Evolutionary conservation across 345 rosid species (phyloP).

Genomic region (Hibiscus syriacus): DNA sequence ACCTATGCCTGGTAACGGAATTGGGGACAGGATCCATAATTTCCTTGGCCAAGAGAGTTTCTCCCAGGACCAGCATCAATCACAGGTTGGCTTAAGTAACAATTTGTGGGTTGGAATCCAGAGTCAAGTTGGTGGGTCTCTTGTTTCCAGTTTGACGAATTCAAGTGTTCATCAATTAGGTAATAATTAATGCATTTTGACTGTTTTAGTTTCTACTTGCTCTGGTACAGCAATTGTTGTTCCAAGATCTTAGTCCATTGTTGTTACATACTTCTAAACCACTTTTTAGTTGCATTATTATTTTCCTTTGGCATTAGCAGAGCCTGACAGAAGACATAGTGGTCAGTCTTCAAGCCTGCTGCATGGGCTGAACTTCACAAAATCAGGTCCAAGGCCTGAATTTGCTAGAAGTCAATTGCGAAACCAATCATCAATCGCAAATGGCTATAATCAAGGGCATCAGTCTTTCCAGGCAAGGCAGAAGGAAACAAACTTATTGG

Average conservation of each 20-base stretch:
- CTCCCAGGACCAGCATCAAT: constrained; percentile 56
- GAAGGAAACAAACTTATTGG: constrained; percentile 51
- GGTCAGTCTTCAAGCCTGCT: constrained; percentile 45
- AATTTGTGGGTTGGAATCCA: constrained; percentile 51
- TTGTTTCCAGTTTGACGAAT: constrained; percentile 49
- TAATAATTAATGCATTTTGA: constrained; percentile 21
- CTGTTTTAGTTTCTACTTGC: constrained; percentile 2
- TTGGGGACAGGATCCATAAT: constrained; percentile 87
- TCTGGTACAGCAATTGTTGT: neutral
- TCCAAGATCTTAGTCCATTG: neutral
- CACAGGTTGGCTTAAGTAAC: constrained; percentile 47
- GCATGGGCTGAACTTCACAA: constrained; percentile 45
- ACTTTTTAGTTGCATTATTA: constrained; percentile 4
- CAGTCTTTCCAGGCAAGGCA: constrained; percentile 41
- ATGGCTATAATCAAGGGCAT: constrained; percentile 66
- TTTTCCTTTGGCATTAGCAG: constrained; percentile 45
- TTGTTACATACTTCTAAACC: neutral
- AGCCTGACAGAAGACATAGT: constrained; percentile 47
- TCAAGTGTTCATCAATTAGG: constrained; percentile 55
- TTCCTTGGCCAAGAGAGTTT: constrained; percentile 73
- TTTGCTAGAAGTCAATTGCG: constrained; percentile 46
- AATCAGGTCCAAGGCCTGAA: constrained; percentile 47
- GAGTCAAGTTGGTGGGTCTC: constrained; percentile 51
- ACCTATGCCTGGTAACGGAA: constrained; percentile 95
- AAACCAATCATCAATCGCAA: constrained; percentile 41